Percentiles rank a stretch among this genome's conserved stretches.
phyloP scores from a whole-genome alignment of 176 grass and related monocot species.

The Melocanna baccifera region DNA sequence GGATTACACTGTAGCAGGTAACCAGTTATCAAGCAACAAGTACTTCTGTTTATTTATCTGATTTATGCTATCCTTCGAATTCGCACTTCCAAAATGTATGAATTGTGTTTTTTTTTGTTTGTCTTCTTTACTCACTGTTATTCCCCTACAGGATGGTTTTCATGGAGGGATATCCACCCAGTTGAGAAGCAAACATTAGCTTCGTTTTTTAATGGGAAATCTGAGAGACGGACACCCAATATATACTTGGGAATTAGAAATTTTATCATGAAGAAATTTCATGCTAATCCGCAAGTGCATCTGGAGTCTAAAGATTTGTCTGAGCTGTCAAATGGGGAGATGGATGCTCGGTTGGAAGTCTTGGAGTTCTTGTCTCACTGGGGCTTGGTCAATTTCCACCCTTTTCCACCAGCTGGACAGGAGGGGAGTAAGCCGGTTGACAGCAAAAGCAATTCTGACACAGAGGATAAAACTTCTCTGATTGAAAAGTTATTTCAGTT shows the following conservation, averaged over 20 bases:
- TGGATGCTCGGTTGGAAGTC: constrained; percentile 50
- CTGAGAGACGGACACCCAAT: constrained; percentile 49
- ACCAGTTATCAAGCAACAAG: neutral
- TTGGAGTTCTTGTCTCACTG: constrained; percentile 74
- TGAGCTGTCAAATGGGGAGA: constrained; percentile 51
- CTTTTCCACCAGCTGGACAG: constrained; percentile 41
- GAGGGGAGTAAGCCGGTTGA: constrained; percentile 35
- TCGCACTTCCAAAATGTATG: neutral
- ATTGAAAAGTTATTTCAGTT: constrained; percentile 73
- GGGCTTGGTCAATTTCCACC: constrained; percentile 85
- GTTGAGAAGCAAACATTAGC: constrained; percentile 70
- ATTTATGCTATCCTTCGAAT: neutral
- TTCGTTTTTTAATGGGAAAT: constrained; percentile 72
- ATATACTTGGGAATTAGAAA: constrained; percentile 71
- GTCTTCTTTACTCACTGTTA: neutral
- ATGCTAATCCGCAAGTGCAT: constrained; percentile 60
- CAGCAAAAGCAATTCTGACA: constrained; percentile 29
- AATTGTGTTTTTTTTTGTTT: neutral
- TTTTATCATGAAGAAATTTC: constrained; percentile 75
- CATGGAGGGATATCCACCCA: constrained; percentile 67
- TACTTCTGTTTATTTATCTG: neutral
- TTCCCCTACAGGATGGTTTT: constrained; percentile 67
- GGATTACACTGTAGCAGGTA: neutral
- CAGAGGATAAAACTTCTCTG: constrained; percentile 19
- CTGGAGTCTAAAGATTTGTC: constrained; percentile 66